Conservation (phyloP, 257 asterid genomes). For the Scutellaria baicalensis region DNA sequence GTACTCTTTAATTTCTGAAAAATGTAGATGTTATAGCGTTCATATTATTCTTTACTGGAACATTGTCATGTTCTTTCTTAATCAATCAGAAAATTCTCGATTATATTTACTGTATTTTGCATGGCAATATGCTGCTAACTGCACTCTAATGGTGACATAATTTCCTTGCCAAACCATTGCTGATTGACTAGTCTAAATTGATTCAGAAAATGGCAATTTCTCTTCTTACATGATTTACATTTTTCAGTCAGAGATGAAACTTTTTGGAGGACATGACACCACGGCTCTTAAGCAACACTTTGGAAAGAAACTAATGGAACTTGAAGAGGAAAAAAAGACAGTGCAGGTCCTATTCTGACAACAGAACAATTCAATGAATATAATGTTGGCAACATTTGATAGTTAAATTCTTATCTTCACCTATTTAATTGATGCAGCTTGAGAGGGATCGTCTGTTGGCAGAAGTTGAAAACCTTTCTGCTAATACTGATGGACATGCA, state of each 20-base stretch:
- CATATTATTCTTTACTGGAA: neutral
- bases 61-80: neutral
- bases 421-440: slow-evolving; percentile 32
- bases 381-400: neutral
- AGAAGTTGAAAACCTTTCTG: slow-evolving; percentile 89
- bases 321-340: slow-evolving; percentile 88
- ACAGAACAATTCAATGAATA: neutral
- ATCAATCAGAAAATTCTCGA: neutral
- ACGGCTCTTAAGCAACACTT: slow-evolving; percentile 92
- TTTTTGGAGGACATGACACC: slow-evolving; percentile 74
- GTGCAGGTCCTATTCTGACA: slow-evolving; percentile 57
- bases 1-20: slow-evolving; percentile 23
- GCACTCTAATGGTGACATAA: neutral
- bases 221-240: slow-evolving; percentile 6
- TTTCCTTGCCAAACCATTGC: neutral
- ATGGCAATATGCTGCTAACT: neutral
- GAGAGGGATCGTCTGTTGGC: slow-evolving; percentile 82
- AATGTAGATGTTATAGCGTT: neutral
- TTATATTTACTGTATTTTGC: neutral
- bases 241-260: slow-evolving; percentile 94
- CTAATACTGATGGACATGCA: slow-evolving; percentile 85
- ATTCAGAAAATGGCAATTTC: neutral
- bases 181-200: neutral
- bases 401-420: slow-evolving; percentile 14
- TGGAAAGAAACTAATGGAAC: slow-evolving; percentile 87